Evolutionary conservation across 2,329 filamentous ascomycete species (phyloP), one percentile per base, ranked within the genome.

Genomic region (Fusarium sp.): DNA sequence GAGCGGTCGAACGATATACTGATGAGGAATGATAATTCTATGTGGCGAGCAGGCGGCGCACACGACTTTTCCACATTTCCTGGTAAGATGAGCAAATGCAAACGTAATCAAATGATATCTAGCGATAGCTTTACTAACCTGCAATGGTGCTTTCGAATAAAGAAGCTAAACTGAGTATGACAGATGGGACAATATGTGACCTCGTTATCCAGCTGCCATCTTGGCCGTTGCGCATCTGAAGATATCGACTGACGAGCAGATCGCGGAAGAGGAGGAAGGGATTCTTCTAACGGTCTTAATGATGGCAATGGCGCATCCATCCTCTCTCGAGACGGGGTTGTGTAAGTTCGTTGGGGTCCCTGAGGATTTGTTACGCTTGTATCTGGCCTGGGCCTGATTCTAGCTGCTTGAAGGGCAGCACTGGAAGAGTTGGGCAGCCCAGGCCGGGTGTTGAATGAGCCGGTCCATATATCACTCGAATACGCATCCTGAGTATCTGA

Each of bases 71-170:
- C 95, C 95, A 76, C 95, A 98, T 86, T 97, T 97, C 70, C 90
- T 91, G 46, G 20, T 20, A 15, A n/a, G 15, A 43, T 75, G 43
- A 73, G 70, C 52, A 31, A 52, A 49, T 40, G 20, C 15, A 31
- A 52, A 49, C 37, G 20, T 17, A n/a, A 18, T 17, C 36, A 47
- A 15, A 23, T 6, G 2, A 35, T 46, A 14, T 57, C 17, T 36
- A 7, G 33, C 29, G 18, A 46, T 27, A 21, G 14, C 14, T 31
- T 4, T 17, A 79, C 86, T 46, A 81, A 91, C 87, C 94, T 88
- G 84, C 95, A 98, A 76, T 98, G 95, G 80, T 98, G 95, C 76
- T 96, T 96, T 66, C 95, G 86, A 75, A 93, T 90, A 81, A 93
- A 93, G 71, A 97, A 91, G 76, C 88, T 92, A 75, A 98, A 98